Base-by-base conservation (phyloP, 306 rosid species). In the Acacia crassicarpa region DNA sequence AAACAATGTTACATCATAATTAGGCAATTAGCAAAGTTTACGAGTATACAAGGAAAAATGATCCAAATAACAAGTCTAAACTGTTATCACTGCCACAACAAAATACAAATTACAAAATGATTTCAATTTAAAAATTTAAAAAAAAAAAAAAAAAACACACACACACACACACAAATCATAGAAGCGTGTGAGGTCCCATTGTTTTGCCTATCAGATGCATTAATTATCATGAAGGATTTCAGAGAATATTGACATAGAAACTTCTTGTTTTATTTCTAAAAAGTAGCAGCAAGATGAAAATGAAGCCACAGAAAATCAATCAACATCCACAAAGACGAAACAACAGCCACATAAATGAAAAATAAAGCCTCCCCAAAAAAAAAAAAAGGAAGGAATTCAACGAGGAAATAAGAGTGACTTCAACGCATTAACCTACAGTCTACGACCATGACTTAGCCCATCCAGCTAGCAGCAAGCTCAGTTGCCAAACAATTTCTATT, bases 51-150 rank as follows among this genome's bases (percentile, higher is more conserved):
- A 70, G 46, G 25, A 25, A 74, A 32, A 5, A 51, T 62, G 17
- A 63, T 54, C 71, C 33, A 72, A 78, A 69, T n/a, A 67, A 49
- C 41, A 58, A 78, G 45, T 27, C 70, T 19, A 69, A 41, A 19
- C 41, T 74, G 76, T 62, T 51, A 49, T 53, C 66, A 25, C 73
- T 79, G 41, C 49, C 27, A 45, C 33, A 59, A 78, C 25, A 41
- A 67, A 25, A 58, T 3, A 58, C 4, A 58, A 22, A 58, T 58
- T 58, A 58, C 2, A 58, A 3, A 58, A 22, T 22, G 6, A 58
- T 22, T 58, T 27, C 27, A 27, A 27, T 27, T 45, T 2, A 0
- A 3, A 14, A 48, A 27, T 27, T 27, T 27, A 27, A 27, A 27
- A 27, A 27, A 27, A 27, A 27, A 27, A 27, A 27, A 27, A 27